Percentiles rank a stretch among this genome's conserved stretches.
phyloP scores from a whole-genome alignment of 225 moss, liverwort and hornwort species.

The Pseudoscleropodium purum region DNA sequence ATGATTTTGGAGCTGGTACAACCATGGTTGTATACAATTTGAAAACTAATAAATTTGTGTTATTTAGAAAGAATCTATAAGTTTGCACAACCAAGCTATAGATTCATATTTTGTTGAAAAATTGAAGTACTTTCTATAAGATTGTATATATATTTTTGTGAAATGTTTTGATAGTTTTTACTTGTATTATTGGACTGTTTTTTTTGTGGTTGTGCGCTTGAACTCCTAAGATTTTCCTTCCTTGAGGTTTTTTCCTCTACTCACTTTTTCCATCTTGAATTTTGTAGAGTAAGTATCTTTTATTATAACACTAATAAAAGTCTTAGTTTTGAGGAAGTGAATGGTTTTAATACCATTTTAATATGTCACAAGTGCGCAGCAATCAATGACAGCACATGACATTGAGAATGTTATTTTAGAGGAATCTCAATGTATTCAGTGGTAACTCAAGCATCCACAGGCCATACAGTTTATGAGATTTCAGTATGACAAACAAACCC shows the following conservation, averaged over 20 bases:
- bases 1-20: not conserved
- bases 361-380: not conserved
- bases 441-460: not conserved
- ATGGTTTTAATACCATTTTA: too few species aligned
- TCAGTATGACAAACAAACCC: not conserved
- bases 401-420: not conserved
- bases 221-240: too few species aligned
- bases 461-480: not conserved
- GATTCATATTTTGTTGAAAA: not conserved
- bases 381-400: not conserved
- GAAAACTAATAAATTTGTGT: not conserved
- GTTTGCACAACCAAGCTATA: not conserved
- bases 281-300: not conserved
- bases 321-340: not conserved
- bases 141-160: not conserved
- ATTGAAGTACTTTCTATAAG: not conserved
- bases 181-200: too few species aligned
- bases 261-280: not conserved
- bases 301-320: not conserved
- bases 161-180: too few species aligned
- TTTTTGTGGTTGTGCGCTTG: fast-evolving
- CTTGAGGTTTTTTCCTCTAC: not conserved
- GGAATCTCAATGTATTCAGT: not conserved
- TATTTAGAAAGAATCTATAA: not conserved
- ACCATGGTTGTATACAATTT: not conserved